Evolutionary conservation across 306 rosid genomes (phyloP).

Genomic region (Vigna hirtella): DNA sequence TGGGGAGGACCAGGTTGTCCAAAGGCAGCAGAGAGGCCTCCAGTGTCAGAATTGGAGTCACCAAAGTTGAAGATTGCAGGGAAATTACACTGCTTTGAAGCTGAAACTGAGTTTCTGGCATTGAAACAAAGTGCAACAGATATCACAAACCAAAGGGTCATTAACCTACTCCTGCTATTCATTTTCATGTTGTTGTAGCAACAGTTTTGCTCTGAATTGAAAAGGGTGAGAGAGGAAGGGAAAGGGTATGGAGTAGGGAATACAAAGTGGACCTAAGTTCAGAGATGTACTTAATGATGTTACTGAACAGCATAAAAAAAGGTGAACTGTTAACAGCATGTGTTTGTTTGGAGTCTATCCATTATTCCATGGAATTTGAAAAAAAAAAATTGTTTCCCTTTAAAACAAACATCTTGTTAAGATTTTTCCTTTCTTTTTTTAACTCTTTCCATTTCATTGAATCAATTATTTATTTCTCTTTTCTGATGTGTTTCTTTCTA

Average conservation of each 20-base stretch:
- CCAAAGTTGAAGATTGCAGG: slow-evolving; percentile 93
- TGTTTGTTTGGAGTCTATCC: slow-evolving; percentile 13
- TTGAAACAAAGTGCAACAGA: slow-evolving; percentile 29
- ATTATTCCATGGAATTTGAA: slow-evolving; percentile 3
- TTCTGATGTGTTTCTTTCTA: too few relatives aligned
- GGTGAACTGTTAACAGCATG: background rate
- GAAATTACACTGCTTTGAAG: slow-evolving; percentile 57
- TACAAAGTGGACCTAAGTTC: background rate
- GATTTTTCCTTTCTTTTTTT: too few relatives aligned
- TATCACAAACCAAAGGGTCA: slow-evolving; percentile 35
- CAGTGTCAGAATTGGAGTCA: slow-evolving; percentile 93
- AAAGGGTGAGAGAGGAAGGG: background rate
- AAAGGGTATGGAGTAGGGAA: background rate
- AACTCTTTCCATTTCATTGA: too few relatives aligned
- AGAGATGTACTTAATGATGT: background rate
- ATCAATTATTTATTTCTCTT: too few relatives aligned
- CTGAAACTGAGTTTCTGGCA: slow-evolving; percentile 27
- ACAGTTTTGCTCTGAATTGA: background rate
- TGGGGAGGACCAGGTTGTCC: slow-evolving; percentile 76
- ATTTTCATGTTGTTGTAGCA: slow-evolving; percentile 18
- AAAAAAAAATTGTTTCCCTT: too few relatives aligned
- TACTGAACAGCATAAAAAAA: background rate
- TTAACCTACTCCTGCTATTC: background rate
- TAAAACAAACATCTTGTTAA: too few relatives aligned
- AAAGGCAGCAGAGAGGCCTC: slow-evolving; percentile 88